These are phyloP conservation scores for Hemerocallis citrina DNA, from an alignment of 106 monocot genomes.

Conservation along the genomic window DNA sequence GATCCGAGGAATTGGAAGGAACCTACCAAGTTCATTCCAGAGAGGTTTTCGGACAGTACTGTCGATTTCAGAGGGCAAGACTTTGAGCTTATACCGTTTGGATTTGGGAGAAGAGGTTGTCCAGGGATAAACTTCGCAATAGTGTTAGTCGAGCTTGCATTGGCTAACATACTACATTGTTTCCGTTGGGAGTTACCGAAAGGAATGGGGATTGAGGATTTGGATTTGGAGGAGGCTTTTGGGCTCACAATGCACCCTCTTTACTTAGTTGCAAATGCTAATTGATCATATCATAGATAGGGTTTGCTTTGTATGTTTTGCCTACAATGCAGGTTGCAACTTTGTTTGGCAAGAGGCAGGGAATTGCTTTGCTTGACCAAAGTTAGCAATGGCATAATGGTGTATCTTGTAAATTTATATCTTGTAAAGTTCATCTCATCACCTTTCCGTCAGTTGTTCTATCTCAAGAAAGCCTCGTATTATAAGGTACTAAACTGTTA, in stretches of 20 bases:
- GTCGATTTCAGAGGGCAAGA: conserved; percentile 20
- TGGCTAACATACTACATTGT: conserved; percentile 23
- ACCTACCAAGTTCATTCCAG: conserved; percentile 25
- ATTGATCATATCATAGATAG: too few species aligned
- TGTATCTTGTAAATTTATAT: too few species aligned
- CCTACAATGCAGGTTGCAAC: too few species aligned
- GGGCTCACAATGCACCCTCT: conserved; percentile 21
- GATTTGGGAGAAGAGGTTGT: conserved; percentile 25
- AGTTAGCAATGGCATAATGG: too few species aligned
- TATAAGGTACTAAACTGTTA: too few species aligned
- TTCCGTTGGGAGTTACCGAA: conserved; percentile 24
- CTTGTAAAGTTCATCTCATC: too few species aligned
- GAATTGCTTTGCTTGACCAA: too few species aligned
- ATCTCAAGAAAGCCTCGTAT: too few species aligned
- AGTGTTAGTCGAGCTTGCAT: conserved; percentile 9
- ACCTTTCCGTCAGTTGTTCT: too few species aligned
- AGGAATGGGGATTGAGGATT: conserved; percentile 9
- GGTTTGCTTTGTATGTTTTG: too few species aligned
- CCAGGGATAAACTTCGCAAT: conserved; percentile 20
- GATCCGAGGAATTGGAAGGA: conserved; percentile 21
- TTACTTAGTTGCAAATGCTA: conserved; percentile 9
- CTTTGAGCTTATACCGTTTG: conserved; percentile 25
- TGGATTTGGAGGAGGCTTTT: conserved; percentile 20
- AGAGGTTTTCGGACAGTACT: conserved; percentile 19
- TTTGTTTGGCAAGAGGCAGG: too few species aligned